These are phyloP conservation scores for Nemania bipapillata DNA, from an alignment of 2,329 filamentous ascomycete species.

Conservation along the genomic window DNA sequence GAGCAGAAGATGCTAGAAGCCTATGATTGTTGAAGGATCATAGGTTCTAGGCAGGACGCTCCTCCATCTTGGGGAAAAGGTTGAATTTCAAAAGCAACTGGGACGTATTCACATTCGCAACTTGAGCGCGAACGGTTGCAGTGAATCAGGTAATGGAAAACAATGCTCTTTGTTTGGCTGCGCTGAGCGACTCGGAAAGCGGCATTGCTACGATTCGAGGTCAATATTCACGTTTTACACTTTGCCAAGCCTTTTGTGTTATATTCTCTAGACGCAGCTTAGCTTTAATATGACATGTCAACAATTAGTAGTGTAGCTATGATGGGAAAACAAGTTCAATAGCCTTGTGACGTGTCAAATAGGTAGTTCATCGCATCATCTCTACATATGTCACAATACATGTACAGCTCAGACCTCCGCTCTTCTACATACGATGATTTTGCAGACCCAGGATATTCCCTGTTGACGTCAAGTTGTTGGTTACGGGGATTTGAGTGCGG, in stretches of 20 bases:
- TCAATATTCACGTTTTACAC: background rate
- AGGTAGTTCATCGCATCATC: background rate
- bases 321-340: background rate
- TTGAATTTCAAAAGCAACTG: background rate
- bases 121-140: background rate
- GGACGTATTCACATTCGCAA: background rate
- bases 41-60: background rate
- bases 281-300: background rate
- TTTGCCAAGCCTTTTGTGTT: background rate
- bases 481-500: background rate
- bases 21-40: background rate
- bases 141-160: background rate
- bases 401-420: no score
- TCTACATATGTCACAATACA: background rate
- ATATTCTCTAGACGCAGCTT: background rate
- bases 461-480: background rate
- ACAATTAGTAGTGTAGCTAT: background rate
- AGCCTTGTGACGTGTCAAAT: background rate
- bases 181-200: constrained; percentile 15
- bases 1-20: background rate
- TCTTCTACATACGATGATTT: no score
- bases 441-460: background rate
- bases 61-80: background rate
- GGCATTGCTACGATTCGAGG: background rate
- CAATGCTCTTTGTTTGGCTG: constrained; percentile 4